Evolutionary conservation across 2,329 filamentous ascomycete genomes (phyloP), one percentile per base, ranked within the genome.

Genomic region (Diaporthe velutina): DNA sequence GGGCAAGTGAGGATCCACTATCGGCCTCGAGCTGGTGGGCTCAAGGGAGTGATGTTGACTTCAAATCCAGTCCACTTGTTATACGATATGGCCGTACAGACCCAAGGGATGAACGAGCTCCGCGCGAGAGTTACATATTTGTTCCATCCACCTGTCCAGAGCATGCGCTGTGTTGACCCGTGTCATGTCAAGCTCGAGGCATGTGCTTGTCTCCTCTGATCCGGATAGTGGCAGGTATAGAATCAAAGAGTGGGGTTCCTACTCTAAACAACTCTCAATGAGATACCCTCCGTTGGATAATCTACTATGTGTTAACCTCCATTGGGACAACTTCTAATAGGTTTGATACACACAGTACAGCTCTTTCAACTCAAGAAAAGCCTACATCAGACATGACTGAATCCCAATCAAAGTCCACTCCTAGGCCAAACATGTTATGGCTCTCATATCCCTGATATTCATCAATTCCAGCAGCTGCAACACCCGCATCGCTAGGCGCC

Each of bases 101-200:
- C 28, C 8, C 4, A 13, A 5, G n/a, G 1, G 28, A 15, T 52
- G n/a, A 15, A 9, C 9, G 13, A 30, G 15, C 52, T 17, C 8
- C 25, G 2, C 28, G 25, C 25, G 25, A 54, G n/a, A 4, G 7
- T 17, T 15, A 13, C 15, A 12, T 9, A 13, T 15, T 10, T 42
- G 58, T 15, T 15, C 35, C 58, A 40, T 58, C 55, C 55, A 58
- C 55, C 55, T n/a, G n/a, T n/a, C n/a, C n/a, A n/a, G n/a, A n/a
- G n/a, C n/a, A n/a, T n/a, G n/a, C n/a, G n/a, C n/a, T n/a, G n/a
- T 17, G 61, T 35, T 28, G 61, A 42, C 50, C 61, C 50, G 42
- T 66, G 61, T 66, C 61, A 50, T 66, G 40, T 64, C 58, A n/a
- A 33, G 58, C 58, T 64, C 10, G 58, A 45, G 30, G 61, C 61